These are phyloP conservation scores for Cyberlindnera lachancei DNA, from an alignment of 805 yeast genomes.

Conservation along the genomic window DNA sequence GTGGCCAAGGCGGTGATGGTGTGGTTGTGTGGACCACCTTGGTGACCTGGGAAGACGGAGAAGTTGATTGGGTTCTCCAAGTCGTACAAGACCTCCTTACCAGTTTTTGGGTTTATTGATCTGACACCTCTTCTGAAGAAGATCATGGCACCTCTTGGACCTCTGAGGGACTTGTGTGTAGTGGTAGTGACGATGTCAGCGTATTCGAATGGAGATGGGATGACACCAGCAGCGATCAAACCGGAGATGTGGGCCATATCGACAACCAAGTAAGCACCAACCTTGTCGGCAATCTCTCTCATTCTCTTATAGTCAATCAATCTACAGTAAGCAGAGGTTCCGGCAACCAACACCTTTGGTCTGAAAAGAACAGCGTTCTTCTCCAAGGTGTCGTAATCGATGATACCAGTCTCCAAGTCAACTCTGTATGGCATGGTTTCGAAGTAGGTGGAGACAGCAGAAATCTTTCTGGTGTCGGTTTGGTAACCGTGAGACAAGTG, in stretches of 20 bases:
- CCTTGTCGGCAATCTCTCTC: slow-evolving; percentile 94
- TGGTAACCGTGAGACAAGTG: slow-evolving; percentile 98
- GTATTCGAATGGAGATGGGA: slow-evolving; percentile 92
- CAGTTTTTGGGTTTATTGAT: slow-evolving; percentile 79
- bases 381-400: slow-evolving; percentile 93
- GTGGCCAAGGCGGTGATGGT: slow-evolving; percentile 96
- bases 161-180: slow-evolving; percentile 97
- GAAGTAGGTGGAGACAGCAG: slow-evolving; percentile 92
- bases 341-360: slow-evolving; percentile 95
- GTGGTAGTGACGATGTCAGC: slow-evolving; percentile 98
- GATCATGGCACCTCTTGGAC: slow-evolving; percentile 99
- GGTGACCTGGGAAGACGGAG: slow-evolving; percentile 99
- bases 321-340: slow-evolving; percentile 97
- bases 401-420: slow-evolving; percentile 83
- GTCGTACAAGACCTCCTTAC: slow-evolving; percentile 85
- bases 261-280: slow-evolving; percentile 91
- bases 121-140: slow-evolving; percentile 96
- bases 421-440: slow-evolving; percentile 99
- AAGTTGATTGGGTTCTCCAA: slow-evolving; percentile 93
- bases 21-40: slow-evolving; percentile 99
- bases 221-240: slow-evolving; percentile 90
- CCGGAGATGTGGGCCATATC: slow-evolving; percentile 99
- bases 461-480: slow-evolving; percentile 86
- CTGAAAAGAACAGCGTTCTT: slow-evolving; percentile 86
- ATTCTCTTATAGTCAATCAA: slow-evolving; percentile 93